Conservation (phyloP, 2,329 filamentous ascomycete species). For the Pseudocercospora ulei region DNA sequence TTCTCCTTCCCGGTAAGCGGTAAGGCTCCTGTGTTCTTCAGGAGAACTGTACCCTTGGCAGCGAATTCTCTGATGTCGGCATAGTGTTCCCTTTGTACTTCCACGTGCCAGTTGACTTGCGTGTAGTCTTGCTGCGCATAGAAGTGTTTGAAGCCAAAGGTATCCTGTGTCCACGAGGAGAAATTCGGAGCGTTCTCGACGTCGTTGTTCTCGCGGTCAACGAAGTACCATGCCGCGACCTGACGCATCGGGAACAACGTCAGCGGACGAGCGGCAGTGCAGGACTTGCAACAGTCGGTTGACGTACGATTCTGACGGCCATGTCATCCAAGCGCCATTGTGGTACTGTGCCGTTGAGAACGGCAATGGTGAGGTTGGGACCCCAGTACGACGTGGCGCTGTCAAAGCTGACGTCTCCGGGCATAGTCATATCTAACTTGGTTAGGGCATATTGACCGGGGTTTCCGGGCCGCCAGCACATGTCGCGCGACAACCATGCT, state of each 20-base stretch:
- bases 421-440: conserved; percentile 56
- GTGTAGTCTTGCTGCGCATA: conserved; percentile 53
- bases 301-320: conserved; percentile 64
- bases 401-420: conserved; percentile 69
- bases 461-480: too few species aligned
- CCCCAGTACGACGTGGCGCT: conserved; percentile 48
- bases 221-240: conserved; percentile 52
- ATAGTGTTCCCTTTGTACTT: conserved; percentile 70
- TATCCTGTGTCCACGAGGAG: conserved; percentile 73
- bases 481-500: conserved; percentile 45
- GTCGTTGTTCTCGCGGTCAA: conserved; percentile 46
- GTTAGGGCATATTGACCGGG: conserved; percentile 50
- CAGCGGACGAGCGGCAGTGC: background rate
- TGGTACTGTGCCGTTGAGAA: conserved; percentile 81
- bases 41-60: conserved; percentile 70
- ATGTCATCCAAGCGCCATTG: conserved; percentile 84
- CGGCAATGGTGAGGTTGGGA: conserved; percentile 72
- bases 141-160: conserved; percentile 58
- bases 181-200: conserved; percentile 60
- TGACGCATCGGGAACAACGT: background rate
- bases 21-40: conserved; percentile 73
- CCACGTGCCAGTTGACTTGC: conserved; percentile 66
- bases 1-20: conserved; percentile 66
- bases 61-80: conserved; percentile 64
- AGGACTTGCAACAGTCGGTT: background rate